A percentile compares a stretch with the other conserved stretches of the same genome.
Conservation (phyloP, 73 alveolate genomes). For the Uronychia setigera region DNA sequence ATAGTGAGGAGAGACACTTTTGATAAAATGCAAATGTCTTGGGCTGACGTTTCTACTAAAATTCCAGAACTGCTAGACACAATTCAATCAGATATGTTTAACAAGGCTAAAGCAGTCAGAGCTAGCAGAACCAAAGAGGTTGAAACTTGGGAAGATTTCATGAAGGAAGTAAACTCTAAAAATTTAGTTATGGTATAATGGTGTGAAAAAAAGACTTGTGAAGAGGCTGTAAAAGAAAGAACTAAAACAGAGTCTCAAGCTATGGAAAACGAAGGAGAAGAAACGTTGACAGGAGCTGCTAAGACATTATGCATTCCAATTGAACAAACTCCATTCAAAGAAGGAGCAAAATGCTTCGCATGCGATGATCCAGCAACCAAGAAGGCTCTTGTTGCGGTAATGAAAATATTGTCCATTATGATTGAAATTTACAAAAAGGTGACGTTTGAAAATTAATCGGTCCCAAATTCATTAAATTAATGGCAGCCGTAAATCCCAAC, state of each 20-base stretch:
- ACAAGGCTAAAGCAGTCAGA: slow-evolving; percentile 78
- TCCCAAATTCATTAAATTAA: too few relatives aligned
- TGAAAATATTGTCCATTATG: neutral
- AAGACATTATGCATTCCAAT: slow-evolving; percentile 97
- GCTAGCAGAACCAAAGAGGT: slow-evolving; percentile 86
- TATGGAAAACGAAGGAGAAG: slow-evolving; percentile 87
- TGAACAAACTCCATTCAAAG: slow-evolving; percentile 82
- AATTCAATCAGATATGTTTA: slow-evolving; percentile 92
- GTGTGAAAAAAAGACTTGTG: slow-evolving; percentile 95
- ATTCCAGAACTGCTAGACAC: slow-evolving; percentile 80
- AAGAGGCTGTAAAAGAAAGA: slow-evolving; percentile 90
- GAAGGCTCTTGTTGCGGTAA: neutral
- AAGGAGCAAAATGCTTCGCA: slow-evolving; percentile 95
- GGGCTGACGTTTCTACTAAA: slow-evolving; percentile 69
- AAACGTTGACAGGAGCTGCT: slow-evolving; percentile 95
- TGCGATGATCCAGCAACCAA: slow-evolving; percentile 83
- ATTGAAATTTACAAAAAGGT: too few relatives aligned
- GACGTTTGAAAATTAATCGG: neutral
- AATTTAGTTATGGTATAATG: slow-evolving; percentile 93
- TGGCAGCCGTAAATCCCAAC: too few relatives aligned
- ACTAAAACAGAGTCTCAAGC: slow-evolving; percentile 93
- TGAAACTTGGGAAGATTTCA: slow-evolving; percentile 90
- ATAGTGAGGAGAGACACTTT: slow-evolving; percentile 66
- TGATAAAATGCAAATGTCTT: slow-evolving; percentile 55
- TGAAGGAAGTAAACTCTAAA: slow-evolving; percentile 87